A percentile compares a stretch with the other conserved stretches of the same genome.
These are phyloP conservation scores for Termitomyces sp. DNA, from an alignment of 1,284 basidiomycete genomes.

Conservation along the genomic window DNA sequence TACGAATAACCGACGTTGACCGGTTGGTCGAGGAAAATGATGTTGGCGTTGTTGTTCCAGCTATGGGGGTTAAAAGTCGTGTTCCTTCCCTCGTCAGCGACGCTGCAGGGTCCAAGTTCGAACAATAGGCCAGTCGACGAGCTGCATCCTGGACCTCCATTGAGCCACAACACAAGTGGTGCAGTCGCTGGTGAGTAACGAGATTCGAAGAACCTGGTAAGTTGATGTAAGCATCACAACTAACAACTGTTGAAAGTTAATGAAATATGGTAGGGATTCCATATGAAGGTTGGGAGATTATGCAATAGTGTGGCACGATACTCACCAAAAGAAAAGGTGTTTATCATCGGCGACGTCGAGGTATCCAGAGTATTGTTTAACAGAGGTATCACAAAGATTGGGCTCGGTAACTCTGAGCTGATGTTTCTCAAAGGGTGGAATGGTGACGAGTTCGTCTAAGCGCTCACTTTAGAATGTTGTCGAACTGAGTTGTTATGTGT, in stretches of 20 bases:
- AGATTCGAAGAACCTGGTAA: slow-evolving; percentile 78
- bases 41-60: slow-evolving; percentile 64
- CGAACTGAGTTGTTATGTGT: not conserved
- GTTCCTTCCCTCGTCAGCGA: slow-evolving; percentile 54
- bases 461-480: not conserved
- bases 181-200: slow-evolving; percentile 68
- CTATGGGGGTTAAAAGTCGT: slow-evolving; percentile 71
- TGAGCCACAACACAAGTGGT: slow-evolving; percentile 86
- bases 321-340: slow-evolving; percentile 84
- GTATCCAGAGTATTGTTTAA: slow-evolving; percentile 87
- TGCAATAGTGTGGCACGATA: slow-evolving; percentile 2
- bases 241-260: not conserved
- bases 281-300: not conserved
- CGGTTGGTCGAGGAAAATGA: slow-evolving; percentile 83
- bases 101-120: slow-evolving; percentile 51
- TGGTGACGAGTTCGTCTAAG: slow-evolving; percentile 70
- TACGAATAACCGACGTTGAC: slow-evolving; percentile 89
- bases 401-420: slow-evolving; percentile 71
- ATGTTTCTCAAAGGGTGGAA: slow-evolving; percentile 67
- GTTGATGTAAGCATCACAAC: slow-evolving; percentile 10
- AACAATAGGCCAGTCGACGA: slow-evolving; percentile 79
- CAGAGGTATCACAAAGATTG: slow-evolving; percentile 74
- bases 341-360: slow-evolving; percentile 83
- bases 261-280: not conserved
- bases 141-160: slow-evolving; percentile 79